Percentiles rank a stretch among this genome's conserved stretches.
Conservation (phyloP, 2,329 filamentous ascomycete species). For the Sporothrix brasiliensis region DNA sequence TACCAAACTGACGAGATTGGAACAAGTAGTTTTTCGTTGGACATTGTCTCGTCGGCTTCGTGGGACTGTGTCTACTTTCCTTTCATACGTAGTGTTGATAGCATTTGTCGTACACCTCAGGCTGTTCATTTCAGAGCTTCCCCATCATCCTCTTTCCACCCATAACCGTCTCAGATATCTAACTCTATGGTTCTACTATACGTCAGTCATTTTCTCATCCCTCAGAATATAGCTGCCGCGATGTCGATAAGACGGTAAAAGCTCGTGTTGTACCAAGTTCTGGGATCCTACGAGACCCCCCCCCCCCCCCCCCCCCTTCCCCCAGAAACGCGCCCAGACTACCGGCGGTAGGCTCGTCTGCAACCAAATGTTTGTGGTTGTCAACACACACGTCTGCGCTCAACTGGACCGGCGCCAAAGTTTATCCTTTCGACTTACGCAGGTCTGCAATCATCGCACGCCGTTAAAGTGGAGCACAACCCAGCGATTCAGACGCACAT, state of each 20-base stretch:
- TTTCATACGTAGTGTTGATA: not conserved
- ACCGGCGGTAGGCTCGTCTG: too few relatives aligned
- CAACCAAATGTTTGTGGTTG: too few relatives aligned
- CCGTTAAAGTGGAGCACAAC: slow-evolving; percentile 3
- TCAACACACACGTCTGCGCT: not conserved
- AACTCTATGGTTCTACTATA: too few relatives aligned
- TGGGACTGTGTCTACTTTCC: not conserved
- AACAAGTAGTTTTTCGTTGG: not conserved
- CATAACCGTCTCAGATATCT: not conserved
- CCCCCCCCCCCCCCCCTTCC: too few relatives aligned
- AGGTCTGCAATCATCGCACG: not conserved
- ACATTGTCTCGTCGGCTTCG: not conserved
- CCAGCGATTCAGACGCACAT: slow-evolving; percentile 2
- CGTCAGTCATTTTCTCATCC: too few relatives aligned
- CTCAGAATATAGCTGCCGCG: too few relatives aligned
- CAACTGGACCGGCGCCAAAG: not conserved
- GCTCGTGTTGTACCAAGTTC: too few relatives aligned
- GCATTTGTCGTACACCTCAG: not conserved
- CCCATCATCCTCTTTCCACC: not conserved
- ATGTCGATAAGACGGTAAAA: too few relatives aligned
- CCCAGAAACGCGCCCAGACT: not conserved
- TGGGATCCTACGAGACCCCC: too few relatives aligned
- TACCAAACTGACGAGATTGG: not conserved
- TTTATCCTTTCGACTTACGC: not conserved
- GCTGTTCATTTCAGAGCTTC: not conserved